A percentile compares a stretch with the other conserved stretches of the same genome.
phyloP scores from a whole-genome alignment of 257 asterid species.

The Ajuga chamaepitys region DNA sequence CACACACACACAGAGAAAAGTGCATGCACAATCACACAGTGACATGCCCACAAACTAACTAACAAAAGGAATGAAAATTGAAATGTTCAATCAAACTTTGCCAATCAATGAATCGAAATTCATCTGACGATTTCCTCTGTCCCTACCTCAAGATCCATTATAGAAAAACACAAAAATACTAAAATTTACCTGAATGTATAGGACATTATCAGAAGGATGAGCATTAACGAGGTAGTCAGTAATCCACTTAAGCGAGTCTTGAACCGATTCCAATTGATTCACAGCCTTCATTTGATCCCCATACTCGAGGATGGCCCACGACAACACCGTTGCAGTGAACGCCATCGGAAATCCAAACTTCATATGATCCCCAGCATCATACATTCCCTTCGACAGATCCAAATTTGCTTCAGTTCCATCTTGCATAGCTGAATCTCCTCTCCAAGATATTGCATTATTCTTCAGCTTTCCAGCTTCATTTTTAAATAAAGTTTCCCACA shows the following conservation, averaged over 20 bases:
- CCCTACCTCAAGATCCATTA: no score
- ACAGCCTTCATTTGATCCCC: constrained; percentile 84
- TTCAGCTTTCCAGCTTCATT: constrained; percentile 83
- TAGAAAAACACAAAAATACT: no score
- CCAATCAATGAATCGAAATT: no score
- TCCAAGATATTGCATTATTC: constrained; percentile 60
- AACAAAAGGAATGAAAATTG: no score
- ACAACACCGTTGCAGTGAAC: constrained; percentile 83
- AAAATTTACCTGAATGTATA: constrained; percentile 68
- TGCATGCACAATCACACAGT: no score
- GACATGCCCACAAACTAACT: no score
- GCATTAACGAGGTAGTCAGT: constrained; percentile 74
- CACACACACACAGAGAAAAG: no score
- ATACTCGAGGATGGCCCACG: constrained; percentile 94
- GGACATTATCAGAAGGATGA: constrained; percentile 70
- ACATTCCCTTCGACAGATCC: constrained; percentile 96
- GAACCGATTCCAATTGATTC: constrained; percentile 58
- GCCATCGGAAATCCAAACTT: constrained; percentile 97
- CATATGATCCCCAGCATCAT: constrained; percentile 94
- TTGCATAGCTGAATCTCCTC: constrained; percentile 74
- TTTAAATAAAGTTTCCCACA: not conserved
- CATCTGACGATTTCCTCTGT: no score
- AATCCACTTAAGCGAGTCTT: constrained; percentile 78
- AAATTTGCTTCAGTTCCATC: constrained; percentile 71
- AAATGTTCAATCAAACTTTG: no score